These are phyloP conservation scores for Aspergillus latus DNA, from an alignment of 2,329 filamentous ascomycete genomes.

Conservation along the genomic window DNA sequence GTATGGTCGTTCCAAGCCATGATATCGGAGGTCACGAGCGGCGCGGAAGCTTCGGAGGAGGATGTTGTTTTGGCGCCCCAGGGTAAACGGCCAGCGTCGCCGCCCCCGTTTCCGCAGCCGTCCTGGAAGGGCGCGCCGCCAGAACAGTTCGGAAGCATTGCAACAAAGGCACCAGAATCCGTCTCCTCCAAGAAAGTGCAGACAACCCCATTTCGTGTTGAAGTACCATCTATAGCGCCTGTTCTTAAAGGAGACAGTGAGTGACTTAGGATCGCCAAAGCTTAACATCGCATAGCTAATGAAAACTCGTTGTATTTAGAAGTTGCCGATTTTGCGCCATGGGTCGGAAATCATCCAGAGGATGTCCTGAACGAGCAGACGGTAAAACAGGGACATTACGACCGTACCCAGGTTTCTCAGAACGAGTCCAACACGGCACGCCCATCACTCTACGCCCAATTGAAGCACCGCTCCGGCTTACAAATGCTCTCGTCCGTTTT, in stretches of 20 bases:
- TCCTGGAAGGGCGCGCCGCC: constrained; percentile 35
- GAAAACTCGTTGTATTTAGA: constrained; percentile 34
- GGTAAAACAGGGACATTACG: constrained; percentile 80
- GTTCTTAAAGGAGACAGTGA: constrained; percentile 40
- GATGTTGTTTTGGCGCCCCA: constrained; percentile 24
- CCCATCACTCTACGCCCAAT: constrained; percentile 67
- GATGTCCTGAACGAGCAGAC: constrained; percentile 78
- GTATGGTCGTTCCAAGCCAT: constrained; percentile 42
- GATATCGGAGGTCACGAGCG: constrained; percentile 34
- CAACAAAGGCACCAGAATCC: constrained; percentile 23
- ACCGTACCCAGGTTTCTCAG: constrained; percentile 68
- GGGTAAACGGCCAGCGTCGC: constrained; percentile 29
- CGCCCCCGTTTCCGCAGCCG: constrained; percentile 39
- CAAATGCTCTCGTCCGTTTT: constrained; percentile 81
- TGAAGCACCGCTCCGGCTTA: constrained; percentile 84
- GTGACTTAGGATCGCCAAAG: constrained; percentile 13
- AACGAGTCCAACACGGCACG: constrained; percentile 78
- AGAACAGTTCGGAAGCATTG: constrained; percentile 18
- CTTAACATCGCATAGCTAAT: constrained; percentile 11
- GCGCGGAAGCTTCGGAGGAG: constrained; percentile 23
- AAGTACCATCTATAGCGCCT: constrained; percentile 37
- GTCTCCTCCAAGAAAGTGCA: constrained; percentile 35
- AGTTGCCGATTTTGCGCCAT: constrained; percentile 82
- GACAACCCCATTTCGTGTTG: constrained; percentile 42
- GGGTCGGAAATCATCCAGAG: constrained; percentile 85